Conservation (phyloP, 2,329 filamentous ascomycete genomes). For the Beauveria sp. region DNA sequence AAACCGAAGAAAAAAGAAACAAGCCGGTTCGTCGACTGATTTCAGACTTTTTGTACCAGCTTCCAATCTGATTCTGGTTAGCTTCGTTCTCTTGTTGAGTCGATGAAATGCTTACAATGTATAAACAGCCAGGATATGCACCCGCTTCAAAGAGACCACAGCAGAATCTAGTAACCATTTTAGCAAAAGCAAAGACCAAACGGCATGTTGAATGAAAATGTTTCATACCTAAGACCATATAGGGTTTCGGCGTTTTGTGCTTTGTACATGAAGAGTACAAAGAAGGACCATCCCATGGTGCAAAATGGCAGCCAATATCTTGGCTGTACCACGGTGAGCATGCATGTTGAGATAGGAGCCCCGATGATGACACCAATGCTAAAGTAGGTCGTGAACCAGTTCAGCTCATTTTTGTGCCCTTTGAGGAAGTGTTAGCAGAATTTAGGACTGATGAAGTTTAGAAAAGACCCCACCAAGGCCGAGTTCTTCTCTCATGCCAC, state of each 20-base stretch:
- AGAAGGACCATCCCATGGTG: constrained; percentile 29
- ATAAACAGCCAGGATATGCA: constrained; percentile 47
- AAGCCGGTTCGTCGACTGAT: constrained; percentile 49
- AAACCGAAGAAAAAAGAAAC: constrained; percentile 50
- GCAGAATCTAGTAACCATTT: constrained; percentile 33
- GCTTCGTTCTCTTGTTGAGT: background rate
- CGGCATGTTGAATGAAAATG: too few relatives aligned
- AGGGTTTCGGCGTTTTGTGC: constrained; percentile 29
- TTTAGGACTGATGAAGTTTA: too few relatives aligned
- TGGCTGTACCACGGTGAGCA: constrained; percentile 36
- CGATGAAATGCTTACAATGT: constrained; percentile 23
- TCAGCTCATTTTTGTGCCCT: constrained; percentile 28
- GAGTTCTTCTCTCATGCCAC: constrained; percentile 40
- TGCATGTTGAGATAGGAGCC: constrained; percentile 34
- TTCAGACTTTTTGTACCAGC: constrained; percentile 53
- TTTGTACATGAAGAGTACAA: constrained; percentile 32
- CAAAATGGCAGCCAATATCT: constrained; percentile 34
- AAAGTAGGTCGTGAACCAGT: constrained; percentile 40
- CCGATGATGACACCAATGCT: constrained; percentile 40
- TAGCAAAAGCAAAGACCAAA: background rate
- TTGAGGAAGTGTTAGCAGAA: constrained; percentile 1
- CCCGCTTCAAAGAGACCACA: constrained; percentile 48
- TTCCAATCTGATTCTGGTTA: constrained; percentile 32
- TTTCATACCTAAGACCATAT: constrained; percentile 29
- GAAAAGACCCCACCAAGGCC: constrained; percentile 24